A percentile compares a stretch with the other conserved stretches of the same genome.
Evolutionary conservation across 164 flowering plant species (phyloP).

Genomic region (Buxus sempervirens): DNA sequence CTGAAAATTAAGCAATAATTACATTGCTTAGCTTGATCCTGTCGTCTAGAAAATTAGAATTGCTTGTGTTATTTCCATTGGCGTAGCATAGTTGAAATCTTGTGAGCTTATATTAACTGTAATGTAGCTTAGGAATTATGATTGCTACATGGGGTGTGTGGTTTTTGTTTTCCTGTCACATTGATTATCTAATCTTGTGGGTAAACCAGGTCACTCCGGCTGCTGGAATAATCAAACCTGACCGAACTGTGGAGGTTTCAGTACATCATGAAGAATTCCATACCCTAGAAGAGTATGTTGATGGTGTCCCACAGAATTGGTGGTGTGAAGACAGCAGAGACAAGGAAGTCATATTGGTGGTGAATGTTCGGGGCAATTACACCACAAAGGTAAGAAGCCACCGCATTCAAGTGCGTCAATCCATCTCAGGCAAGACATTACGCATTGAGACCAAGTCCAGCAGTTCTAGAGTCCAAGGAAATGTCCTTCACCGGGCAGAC

Average conservation of each 20-base stretch:
- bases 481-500: conserved; percentile 54
- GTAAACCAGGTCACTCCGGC: conserved; percentile 69
- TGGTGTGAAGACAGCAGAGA: conserved; percentile 93
- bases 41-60: too few relatives aligned
- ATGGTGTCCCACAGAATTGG: conserved; percentile 78
- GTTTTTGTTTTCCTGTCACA: not conserved
- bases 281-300: conserved; percentile 63
- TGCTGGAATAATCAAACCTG: conserved; percentile 65
- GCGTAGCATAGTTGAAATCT: too few relatives aligned
- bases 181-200: conserved; percentile 5
- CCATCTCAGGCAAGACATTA: conserved; percentile 44
- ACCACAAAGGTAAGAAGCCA: conserved; percentile 48
- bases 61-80: too few relatives aligned
- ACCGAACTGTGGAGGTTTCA: conserved; percentile 56
- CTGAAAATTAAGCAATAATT: too few relatives aligned
- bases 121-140: too few relatives aligned
- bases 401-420: conserved; percentile 49
- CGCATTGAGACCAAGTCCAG: conserved; percentile 30
- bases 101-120: too few relatives aligned
- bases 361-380: conserved; percentile 50
- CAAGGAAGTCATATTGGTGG: conserved; percentile 59
- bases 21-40: too few relatives aligned
- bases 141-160: too few relatives aligned
- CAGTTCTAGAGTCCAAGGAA: conserved; percentile 30
- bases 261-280: conserved; percentile 68